Base-by-base conservation (phyloP, 2,329 filamentous ascomycete genomes). In the Colletotrichum lindemuthianum region DNA sequence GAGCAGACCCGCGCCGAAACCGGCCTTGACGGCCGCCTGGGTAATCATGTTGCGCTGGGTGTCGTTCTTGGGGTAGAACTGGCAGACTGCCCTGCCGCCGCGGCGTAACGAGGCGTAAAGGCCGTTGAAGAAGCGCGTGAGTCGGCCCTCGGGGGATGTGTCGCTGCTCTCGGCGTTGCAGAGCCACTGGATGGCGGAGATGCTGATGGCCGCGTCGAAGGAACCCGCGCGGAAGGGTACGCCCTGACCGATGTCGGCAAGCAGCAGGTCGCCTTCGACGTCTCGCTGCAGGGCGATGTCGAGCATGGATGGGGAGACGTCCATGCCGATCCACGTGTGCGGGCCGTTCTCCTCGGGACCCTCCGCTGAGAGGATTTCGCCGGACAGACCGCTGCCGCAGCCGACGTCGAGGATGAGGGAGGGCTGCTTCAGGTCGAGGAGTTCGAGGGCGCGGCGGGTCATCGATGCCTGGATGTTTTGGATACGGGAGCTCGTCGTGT, bases 51-150 rank as follows among this genome's bases (percentile, higher is more conserved):
- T 88, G 73, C 94, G 88, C 80, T 99, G 96, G 67, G 87, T 84
- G 70, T 96, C 91, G 76, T 99, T 98, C 80, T 97, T 97, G 3
- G 96, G 96, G 76, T 99, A 99, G 77, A 99, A 99, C 74, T 99
- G 96, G 75, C 94, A 97, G 12, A 98, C 95, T 0, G 96, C 96
- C 41, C 93, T 86, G 1, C 93, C 96, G 6, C 96, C 96, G 16
- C 96, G 84, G 68, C 89, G 88, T 67, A 99, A 79, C 65, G 89
- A 89, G 0, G 93, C 91, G 78, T 98, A 99, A 2, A 99, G 79
- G 0, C 93, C 93, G 72, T 96, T 93, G 77, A 99, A 99, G 75
- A 99, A 99, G 48, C 95, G 84, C 5, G 87, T 86, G 33, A 99
- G 78, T 6, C 96, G 83, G 0, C 91, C 92, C 34, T 91, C 86